These are phyloP conservation scores for Cordyceps militaris DNA, from an alignment of 2,329 filamentous ascomycete genomes.

Conservation along the genomic window DNA sequence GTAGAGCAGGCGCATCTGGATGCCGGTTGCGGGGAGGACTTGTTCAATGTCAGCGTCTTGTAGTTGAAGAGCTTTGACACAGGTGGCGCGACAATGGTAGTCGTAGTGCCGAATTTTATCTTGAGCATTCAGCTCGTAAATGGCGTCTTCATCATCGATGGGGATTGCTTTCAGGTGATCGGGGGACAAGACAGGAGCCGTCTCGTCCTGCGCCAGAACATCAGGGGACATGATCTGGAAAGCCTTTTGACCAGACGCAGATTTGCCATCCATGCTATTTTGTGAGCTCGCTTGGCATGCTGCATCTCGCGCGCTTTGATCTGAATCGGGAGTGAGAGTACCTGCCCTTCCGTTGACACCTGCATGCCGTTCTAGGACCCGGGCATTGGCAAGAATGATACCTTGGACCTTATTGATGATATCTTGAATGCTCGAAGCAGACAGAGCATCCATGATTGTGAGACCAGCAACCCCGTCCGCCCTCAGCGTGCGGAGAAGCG, in stretches of 20 bases:
- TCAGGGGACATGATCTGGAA: not conserved
- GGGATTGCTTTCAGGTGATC: not conserved
- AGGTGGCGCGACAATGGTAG: not conserved
- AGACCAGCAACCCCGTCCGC: not conserved
- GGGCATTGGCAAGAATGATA: not conserved
- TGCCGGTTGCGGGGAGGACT: conserved; percentile 4
- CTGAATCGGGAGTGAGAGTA: not conserved
- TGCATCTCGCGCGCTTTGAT: not conserved
- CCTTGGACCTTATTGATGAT: not conserved
- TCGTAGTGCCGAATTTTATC: conserved; percentile 8
- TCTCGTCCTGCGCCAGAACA: not conserved
- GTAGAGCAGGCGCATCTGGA: not conserved
- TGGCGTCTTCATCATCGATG: conserved; percentile 2
- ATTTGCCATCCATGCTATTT: no score
- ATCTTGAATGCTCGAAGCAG: not conserved
- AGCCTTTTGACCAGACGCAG: not conserved
- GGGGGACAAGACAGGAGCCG: not conserved
- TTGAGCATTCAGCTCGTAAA: not conserved
- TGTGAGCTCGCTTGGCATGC: not conserved
- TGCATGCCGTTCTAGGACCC: no score
- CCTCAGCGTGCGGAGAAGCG: not conserved
- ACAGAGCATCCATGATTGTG: not conserved
- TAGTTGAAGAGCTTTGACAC: not conserved
- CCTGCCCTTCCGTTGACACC: no score
- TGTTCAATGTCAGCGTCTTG: not conserved